phyloP scores from a whole-genome alignment of 148 eudicot species.

The Chenopodium berlandieri region DNA sequence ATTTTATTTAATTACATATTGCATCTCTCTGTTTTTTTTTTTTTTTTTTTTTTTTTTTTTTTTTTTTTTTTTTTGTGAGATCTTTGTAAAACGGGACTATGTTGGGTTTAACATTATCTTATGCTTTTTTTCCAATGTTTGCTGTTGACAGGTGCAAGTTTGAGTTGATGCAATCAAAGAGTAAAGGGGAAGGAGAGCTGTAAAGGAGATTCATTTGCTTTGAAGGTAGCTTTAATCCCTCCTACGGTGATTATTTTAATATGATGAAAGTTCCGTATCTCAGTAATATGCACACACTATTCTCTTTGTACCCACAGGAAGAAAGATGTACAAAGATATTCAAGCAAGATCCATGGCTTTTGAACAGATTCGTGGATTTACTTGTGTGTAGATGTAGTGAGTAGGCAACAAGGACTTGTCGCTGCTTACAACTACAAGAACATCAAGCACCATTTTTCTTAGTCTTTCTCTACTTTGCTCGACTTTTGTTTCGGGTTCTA shows the following conservation, averaged over 20 bases:
- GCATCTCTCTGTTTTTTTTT: too few species aligned
- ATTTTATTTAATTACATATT: not conserved
- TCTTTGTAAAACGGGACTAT: not conserved
- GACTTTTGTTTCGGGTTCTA: not conserved
- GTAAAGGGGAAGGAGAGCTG: not conserved
- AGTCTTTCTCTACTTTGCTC: not conserved
- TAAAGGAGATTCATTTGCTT: not conserved
- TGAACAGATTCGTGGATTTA: not conserved
- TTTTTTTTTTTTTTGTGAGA: too few species aligned
- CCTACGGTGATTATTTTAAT: not conserved
- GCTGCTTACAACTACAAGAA: not conserved
- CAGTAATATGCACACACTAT: not conserved
- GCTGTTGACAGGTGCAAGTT: conserved; percentile 2
- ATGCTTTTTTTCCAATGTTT: not conserved
- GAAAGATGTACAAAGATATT: not conserved
- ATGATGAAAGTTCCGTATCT: not conserved
- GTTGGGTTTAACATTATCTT: not conserved
- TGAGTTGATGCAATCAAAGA: not conserved
- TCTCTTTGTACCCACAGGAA: not conserved
- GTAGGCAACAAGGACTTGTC: not conserved
- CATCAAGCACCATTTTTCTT: not conserved
- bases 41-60: too few species aligned
- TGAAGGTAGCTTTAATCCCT: conserved; percentile 13
- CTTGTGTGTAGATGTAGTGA: not conserved
- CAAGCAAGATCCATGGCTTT: not conserved